Evolutionary conservation across 768 basidiomycete genomes (phyloP).

Genomic region (Cubamyces lactineus): DNA sequence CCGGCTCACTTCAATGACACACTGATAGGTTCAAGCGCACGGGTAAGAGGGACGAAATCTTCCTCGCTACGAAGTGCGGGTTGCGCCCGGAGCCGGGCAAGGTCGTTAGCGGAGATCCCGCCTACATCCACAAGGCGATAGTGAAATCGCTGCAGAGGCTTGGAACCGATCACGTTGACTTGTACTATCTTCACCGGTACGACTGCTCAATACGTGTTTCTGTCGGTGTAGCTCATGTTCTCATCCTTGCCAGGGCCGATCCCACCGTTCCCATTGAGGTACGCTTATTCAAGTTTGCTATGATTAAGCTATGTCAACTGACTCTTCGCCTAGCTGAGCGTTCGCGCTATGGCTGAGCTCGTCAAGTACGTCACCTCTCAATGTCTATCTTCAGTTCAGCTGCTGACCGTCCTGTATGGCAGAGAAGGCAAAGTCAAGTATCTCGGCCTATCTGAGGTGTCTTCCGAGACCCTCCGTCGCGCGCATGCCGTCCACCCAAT

Average conservation of each 20-base stretch:
- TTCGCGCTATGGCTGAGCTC: constrained; percentile 34
- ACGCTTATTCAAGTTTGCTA: not conserved
- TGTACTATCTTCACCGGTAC: constrained; percentile 45
- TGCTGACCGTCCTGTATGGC: not conserved
- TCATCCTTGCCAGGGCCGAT: constrained; percentile 23
- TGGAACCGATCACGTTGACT: constrained; percentile 42
- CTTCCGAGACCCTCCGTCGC: constrained; percentile 28
- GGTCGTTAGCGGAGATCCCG: constrained; percentile 40
- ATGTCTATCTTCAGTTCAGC: not conserved
- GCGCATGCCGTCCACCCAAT: constrained; percentile 48
- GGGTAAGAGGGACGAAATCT: constrained; percentile 54
- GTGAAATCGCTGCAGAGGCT: constrained; percentile 44
- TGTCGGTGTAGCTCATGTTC: not conserved
- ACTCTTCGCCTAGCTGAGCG: constrained; percentile 7
- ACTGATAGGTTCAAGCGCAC: constrained; percentile 50
- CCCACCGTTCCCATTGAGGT: constrained; percentile 31
- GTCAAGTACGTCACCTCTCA: constrained; percentile 28
- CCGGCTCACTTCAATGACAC: too few relatives aligned
- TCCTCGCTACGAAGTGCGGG: constrained; percentile 66
- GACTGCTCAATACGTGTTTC: not conserved
- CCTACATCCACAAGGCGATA: constrained; percentile 43
- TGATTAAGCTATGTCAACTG: too few relatives aligned
- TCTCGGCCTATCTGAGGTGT: constrained; percentile 37
- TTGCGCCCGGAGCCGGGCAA: constrained; percentile 31
- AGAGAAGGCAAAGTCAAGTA: constrained; percentile 36